These are phyloP conservation scores for Plantago elongata DNA, from an alignment of 257 asterid genomes.

Conservation along the genomic window DNA sequence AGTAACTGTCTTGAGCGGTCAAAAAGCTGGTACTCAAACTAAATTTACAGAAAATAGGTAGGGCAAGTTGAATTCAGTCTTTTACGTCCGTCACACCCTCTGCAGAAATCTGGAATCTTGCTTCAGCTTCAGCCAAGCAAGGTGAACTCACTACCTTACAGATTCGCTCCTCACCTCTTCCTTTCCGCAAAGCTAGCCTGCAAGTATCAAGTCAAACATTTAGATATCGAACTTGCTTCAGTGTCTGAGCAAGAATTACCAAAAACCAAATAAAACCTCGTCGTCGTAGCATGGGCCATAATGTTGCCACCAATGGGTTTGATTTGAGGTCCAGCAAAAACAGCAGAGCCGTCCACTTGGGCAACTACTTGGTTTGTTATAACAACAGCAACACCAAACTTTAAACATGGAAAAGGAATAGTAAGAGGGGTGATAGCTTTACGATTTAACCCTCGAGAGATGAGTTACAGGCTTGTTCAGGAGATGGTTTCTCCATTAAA, in stretches of 20 bases:
- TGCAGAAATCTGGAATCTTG: constrained; percentile 75
- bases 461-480: neutral
- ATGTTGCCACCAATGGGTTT: constrained; percentile 97
- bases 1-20: neutral
- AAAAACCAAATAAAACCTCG: constrained; percentile 40
- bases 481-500: neutral
- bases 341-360: constrained; percentile 94
- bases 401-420: constrained; percentile 16
- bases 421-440: neutral
- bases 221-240: neutral
- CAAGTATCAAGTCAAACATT: neutral
- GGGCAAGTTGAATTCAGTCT: constrained; percentile 36
- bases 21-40: neutral
- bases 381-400: constrained; percentile 94
- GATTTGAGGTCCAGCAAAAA: constrained; percentile 82
- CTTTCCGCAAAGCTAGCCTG: constrained; percentile 87
- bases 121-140: constrained; percentile 94
- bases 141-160: constrained; percentile 95
- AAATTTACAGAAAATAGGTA: neutral
- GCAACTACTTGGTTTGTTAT: constrained; percentile 98
- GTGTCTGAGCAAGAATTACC: neutral
- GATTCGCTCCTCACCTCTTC: constrained; percentile 91
- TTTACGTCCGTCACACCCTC: constrained; percentile 87
- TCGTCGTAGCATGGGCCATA: constrained; percentile 96
- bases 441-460: too few relatives aligned